phyloP scores from a whole-genome alignment of 768 basidiomycete species.

The Dacryopinax primogenitus region DNA sequence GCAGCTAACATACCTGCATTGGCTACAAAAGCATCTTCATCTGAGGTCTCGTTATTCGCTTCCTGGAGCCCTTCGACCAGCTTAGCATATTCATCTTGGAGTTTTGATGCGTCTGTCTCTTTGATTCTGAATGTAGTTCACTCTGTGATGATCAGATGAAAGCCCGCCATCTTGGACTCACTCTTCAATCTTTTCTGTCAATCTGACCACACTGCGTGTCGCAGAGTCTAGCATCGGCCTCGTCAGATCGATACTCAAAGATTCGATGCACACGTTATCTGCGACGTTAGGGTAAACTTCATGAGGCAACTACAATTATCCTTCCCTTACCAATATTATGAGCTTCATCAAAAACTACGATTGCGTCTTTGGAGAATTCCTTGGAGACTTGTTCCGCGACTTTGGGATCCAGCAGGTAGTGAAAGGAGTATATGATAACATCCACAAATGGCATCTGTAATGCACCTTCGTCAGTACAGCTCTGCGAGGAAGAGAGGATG shows the following conservation, averaged over 20 bases:
- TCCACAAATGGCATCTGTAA: slow-evolving; percentile 92
- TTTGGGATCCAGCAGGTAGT: slow-evolving; percentile 96
- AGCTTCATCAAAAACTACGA: slow-evolving; percentile 98
- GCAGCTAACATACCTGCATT: slow-evolving; percentile 54
- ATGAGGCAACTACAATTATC: not conserved
- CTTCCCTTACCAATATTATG: slow-evolving; percentile 79
- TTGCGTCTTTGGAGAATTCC: slow-evolving; percentile 93
- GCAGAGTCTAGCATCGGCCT: slow-evolving; percentile 96
- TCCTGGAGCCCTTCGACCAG: slow-evolving; percentile 89
- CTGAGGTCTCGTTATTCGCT: slow-evolving; percentile 39
- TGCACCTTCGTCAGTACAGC: not conserved
- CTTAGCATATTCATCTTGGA: slow-evolving; percentile 93
- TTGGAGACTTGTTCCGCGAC: slow-evolving; percentile 98
- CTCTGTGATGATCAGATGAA: not conserved
- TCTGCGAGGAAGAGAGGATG: not conserved
- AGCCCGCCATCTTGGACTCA: slow-evolving; percentile 29
- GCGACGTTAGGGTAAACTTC: not conserved
- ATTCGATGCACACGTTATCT: slow-evolving; percentile 99
- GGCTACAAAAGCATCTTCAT: slow-evolving; percentile 75
- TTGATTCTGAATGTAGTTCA: slow-evolving; percentile 57
- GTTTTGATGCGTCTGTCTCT: slow-evolving; percentile 76
- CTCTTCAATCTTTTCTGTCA: slow-evolving; percentile 93
- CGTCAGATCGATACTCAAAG: slow-evolving; percentile 90
- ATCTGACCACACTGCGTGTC: slow-evolving; percentile 66
- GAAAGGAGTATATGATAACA: slow-evolving; percentile 96